Evolutionary conservation across 768 basidiomycete genomes (phyloP).

Genomic region (Russula sp.): DNA sequence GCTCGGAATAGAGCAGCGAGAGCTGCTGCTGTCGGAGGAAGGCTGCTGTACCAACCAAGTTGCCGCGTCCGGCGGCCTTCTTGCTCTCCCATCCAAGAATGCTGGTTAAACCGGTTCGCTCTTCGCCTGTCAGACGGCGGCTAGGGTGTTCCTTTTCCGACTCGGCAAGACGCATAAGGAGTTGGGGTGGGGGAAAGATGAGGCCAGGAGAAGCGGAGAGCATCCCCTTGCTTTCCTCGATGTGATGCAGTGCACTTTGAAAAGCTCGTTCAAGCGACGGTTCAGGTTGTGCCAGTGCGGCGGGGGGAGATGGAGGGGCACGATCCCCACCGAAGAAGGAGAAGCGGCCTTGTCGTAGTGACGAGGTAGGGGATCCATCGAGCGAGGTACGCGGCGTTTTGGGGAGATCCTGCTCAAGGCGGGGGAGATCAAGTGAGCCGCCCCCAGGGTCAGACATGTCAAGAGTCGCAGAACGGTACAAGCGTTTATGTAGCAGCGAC

Average conservation of each 20-base stretch:
- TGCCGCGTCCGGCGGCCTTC: slow-evolving; percentile 37
- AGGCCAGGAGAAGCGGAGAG: slow-evolving; percentile 58
- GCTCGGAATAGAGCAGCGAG: slow-evolving; percentile 48
- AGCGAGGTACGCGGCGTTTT: slow-evolving; percentile 32
- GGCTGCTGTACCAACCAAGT: slow-evolving; percentile 50
- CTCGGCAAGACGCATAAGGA: slow-evolving; percentile 50
- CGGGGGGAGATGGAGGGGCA: slow-evolving; percentile 4
- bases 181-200: slow-evolving; percentile 44
- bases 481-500: slow-evolving; percentile 41
- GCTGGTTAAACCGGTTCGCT: slow-evolving; percentile 50
- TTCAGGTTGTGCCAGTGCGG: not conserved
- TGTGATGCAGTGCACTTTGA: slow-evolving; percentile 39
- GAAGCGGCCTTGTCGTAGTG: slow-evolving; percentile 24
- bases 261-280: slow-evolving; percentile 38
- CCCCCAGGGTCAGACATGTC: slow-evolving; percentile 35
- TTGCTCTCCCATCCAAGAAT: slow-evolving; percentile 60
- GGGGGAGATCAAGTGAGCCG: slow-evolving; percentile 44
- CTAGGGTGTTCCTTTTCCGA: slow-evolving; percentile 45
- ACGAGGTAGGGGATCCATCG: slow-evolving; percentile 33
- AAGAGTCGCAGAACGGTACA: slow-evolving; percentile 35
- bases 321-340: slow-evolving; percentile 30
- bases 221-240: slow-evolving; percentile 42
- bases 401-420: slow-evolving; percentile 23
- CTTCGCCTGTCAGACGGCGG: slow-evolving; percentile 52
- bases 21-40: slow-evolving; percentile 60